Evolutionary conservation across 208 protist species (phyloP).

Genomic region (Wallacemonas sp.): DNA sequence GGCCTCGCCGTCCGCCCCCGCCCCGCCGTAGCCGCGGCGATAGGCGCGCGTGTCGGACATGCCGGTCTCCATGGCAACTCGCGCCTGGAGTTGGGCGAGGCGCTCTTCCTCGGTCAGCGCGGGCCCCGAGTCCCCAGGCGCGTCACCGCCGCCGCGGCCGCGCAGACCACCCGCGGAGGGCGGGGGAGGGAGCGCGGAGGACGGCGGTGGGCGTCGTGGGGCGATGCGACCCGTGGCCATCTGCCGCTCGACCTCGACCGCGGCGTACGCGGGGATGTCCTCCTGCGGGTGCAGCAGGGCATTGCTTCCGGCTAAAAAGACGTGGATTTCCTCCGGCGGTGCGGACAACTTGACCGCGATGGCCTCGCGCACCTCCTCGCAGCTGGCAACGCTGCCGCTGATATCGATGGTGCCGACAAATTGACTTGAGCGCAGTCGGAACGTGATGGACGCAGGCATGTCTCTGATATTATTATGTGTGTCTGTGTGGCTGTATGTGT

Average conservation of each 20-base stretch:
- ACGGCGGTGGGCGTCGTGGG: conserved; percentile 20
- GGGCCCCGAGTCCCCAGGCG: conserved; percentile 8
- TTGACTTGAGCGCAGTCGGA: conserved; percentile 73
- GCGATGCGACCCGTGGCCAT: conserved; percentile 29
- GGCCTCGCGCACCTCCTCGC: conserved; percentile 64
- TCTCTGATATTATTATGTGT: conserved; percentile 28
- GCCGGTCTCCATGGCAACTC: conserved; percentile 74
- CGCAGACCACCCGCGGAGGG: not conserved
- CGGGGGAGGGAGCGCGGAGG: conserved; percentile 17
- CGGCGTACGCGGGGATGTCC: conserved; percentile 71
- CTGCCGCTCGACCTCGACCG: conserved; percentile 81
- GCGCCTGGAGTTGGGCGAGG: conserved; percentile 69
- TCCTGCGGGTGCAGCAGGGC: conserved; percentile 80
- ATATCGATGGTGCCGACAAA: conserved; percentile 84
- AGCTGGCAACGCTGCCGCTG: conserved; percentile 63
- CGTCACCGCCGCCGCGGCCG: conserved; percentile 11
- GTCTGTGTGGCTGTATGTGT: not conserved
- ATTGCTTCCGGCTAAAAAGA: conserved; percentile 72
- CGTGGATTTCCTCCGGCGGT: conserved; percentile 70
- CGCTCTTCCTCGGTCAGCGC: conserved; percentile 82
- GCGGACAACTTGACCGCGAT: conserved; percentile 71
- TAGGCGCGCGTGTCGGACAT: conserved; percentile 35
- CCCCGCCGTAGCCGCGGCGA: conserved; percentile 26
- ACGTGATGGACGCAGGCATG: conserved; percentile 78
- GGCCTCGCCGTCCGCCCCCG: too few relatives aligned